Base-by-base conservation (phyloP, 371 early-diverging fungal species). In the Chytridiales sp. region DNA sequence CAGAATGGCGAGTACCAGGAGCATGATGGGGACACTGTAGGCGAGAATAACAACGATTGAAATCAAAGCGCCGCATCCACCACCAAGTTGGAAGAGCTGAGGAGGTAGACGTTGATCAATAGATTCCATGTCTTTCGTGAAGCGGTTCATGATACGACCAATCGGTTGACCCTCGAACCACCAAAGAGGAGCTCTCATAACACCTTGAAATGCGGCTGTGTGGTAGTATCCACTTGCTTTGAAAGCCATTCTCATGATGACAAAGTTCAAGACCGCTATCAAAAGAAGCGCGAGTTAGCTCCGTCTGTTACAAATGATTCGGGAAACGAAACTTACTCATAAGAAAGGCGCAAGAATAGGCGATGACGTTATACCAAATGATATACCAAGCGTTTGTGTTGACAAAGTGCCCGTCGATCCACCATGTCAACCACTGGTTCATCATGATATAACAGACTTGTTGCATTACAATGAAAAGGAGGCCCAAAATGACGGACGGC, bases 121-220 rank as follows among this genome's bases (percentile, higher is more conserved):
- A 1, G 54, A 36, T 13, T 15, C 40, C 35, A 72, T 47, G 42
- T 72, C 72, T 17, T 53, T 77, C 64, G 49, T 80, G 65, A 94
- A 89, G 26, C 93, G 79, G 64, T 92, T 89, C 55, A 93, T 73
- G 53, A 94, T 87, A 39, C 93, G 82, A 3, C 93, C 94, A 21
- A 90, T 46, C 3, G 93, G 94, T 5, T 89, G 87, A 0, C 84
- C 82, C 47, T 94, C 92, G 70, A 88, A 92, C 64, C 92, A 94
- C 3, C 82, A 70, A 47, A 91, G 73, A 8, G 89, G 90, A 17
- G 75, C 63, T 22, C 29, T 29, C 32, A 73, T 1, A 30, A 73
- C 38, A 39, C 82, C 77, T 19, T 76, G 61, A 22, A 92, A 53
- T 9, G 89, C 73, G 13, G 76, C 73, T 2, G 70, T 59, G 59